Evolutionary conservation across 2,329 filamentous ascomycete genomes (phyloP), one percentile per base, ranked within the genome.

Genomic region (Fusarium buharicum): DNA sequence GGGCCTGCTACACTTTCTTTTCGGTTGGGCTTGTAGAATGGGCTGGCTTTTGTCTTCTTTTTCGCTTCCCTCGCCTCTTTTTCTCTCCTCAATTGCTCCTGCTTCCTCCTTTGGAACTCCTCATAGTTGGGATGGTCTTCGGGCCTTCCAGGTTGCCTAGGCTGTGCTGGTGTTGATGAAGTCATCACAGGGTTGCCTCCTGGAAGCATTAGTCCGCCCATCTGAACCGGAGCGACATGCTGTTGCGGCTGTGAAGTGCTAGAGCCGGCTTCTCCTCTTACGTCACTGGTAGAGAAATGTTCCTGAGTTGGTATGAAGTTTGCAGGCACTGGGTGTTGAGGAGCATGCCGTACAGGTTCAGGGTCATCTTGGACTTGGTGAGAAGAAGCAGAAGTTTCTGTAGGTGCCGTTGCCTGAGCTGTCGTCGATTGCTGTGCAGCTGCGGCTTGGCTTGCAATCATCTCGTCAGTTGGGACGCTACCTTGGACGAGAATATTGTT

Each of bases 141-240:
- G 12, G 52, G 31, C 2, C 12, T 31, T 27, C 12, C 16, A 12
- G 34, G 33, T 11, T 22, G 30, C 14, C 9, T 39, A 20, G 50
- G 27, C 24, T 43, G 17, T n/a, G 33, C 22, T 28, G 28, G 30
- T 17, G 31, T 22, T 39, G 36, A 20, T 16, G 27, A 31, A 4
- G 14, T 31, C 7, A 27, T 43, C 10, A 31, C 18, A 9, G 27
- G 39, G 41, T 62, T 67, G 18, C 60, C 57, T 20, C 58, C 55
- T 34, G 66, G 52, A 13, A 64, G n/a, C 12, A 59, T 40, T n/a
- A 59, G 16, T 11, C 48, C 52, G 4, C 49, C 62, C 30, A 53
- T 17, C 17, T 45, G 17, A 0, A 49, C 27, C 6, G 33, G 24
- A 30, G 33, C 5, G 16, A 41, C 37, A 11, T 41, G 28, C 10